Evolutionary conservation across 352 stramenopile species (phyloP).

Genomic region (Globisporangium cederbergense): DNA sequence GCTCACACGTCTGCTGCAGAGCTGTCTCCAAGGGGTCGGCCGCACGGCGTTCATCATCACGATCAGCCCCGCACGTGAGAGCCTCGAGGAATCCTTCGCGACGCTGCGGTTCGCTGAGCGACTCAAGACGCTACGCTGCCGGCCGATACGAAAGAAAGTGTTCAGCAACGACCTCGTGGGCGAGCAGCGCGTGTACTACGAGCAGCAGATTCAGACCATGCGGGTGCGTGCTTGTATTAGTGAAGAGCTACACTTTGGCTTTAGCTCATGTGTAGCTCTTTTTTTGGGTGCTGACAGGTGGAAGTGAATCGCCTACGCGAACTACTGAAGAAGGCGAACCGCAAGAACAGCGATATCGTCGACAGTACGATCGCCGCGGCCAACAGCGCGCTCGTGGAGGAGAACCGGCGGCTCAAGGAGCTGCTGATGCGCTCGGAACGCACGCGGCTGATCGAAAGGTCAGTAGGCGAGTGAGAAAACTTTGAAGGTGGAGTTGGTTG

Average conservation of each 20-base stretch:
- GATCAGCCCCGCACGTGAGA: constrained; percentile 48
- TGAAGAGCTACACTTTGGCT: background rate
- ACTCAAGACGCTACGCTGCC: constrained; percentile 52
- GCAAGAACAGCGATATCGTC: constrained; percentile 26
- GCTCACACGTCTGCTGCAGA: constrained; percentile 63
- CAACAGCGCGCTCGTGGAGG: constrained; percentile 53
- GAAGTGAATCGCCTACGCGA: constrained; percentile 55
- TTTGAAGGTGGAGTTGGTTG: background rate
- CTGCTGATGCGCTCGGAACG: constrained; percentile 51
- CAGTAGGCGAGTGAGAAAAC: background rate
- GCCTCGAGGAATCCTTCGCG: constrained; percentile 64
- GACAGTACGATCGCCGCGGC: constrained; percentile 22
- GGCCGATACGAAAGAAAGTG: constrained; percentile 45
- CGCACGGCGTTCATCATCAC: constrained; percentile 67
- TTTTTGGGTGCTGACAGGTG: constrained; percentile 18
- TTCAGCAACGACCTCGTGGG: constrained; percentile 48
- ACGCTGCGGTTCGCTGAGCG: constrained; percentile 71
- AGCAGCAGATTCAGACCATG: constrained; percentile 69
- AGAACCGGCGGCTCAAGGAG: constrained; percentile 62
- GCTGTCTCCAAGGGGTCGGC: constrained; percentile 50
- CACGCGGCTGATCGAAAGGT: constrained; percentile 44
- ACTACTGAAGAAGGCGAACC: constrained; percentile 43
- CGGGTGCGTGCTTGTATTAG: constrained; percentile 25
- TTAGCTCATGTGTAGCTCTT: background rate
- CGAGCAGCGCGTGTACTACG: constrained; percentile 61